These are phyloP conservation scores for Leccinum arenicola DNA, from an alignment of 768 basidiomycete genomes.

Conservation along the genomic window DNA sequence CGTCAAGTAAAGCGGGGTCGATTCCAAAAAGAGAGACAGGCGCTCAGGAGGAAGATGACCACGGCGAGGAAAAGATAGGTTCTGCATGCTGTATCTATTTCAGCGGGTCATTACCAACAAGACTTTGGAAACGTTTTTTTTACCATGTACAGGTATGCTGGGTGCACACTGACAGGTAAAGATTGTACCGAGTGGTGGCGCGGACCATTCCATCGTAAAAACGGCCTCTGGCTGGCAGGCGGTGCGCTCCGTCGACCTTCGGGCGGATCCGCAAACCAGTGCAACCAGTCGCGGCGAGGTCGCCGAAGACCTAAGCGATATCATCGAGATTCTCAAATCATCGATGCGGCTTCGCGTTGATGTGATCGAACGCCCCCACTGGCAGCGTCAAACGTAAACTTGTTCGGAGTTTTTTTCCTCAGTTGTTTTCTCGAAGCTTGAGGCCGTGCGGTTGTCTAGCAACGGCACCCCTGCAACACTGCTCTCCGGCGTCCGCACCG, in stretches of 20 bases:
- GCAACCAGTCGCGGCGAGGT: neutral
- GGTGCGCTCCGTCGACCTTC: neutral
- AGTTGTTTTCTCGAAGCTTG: too few relatives aligned
- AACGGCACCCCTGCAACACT: too few relatives aligned
- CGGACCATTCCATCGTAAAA: neutral
- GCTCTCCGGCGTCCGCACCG: too few relatives aligned
- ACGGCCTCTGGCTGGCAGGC: neutral
- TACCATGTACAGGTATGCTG: neutral
- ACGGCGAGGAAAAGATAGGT: conserved; percentile 20
- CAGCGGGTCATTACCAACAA: neutral
- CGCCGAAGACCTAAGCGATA: conserved; percentile 2
- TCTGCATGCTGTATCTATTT: neutral
- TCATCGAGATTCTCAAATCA: conserved; percentile 40
- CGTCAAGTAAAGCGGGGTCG: conserved; percentile 36
- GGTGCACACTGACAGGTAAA: neutral
- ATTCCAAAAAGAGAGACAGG: conserved; percentile 43
- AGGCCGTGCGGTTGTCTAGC: too few relatives aligned
- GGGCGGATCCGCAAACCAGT: neutral
- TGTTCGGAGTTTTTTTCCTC: too few relatives aligned
- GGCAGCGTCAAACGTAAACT: too few relatives aligned
- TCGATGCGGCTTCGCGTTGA: too few relatives aligned
- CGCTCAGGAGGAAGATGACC: conserved; percentile 30
- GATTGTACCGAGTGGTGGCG: neutral
- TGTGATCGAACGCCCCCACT: neutral
- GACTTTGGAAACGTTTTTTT: neutral